Base-by-base conservation (phyloP, 352 stramenopile species). In the Pythium diclinum region DNA sequence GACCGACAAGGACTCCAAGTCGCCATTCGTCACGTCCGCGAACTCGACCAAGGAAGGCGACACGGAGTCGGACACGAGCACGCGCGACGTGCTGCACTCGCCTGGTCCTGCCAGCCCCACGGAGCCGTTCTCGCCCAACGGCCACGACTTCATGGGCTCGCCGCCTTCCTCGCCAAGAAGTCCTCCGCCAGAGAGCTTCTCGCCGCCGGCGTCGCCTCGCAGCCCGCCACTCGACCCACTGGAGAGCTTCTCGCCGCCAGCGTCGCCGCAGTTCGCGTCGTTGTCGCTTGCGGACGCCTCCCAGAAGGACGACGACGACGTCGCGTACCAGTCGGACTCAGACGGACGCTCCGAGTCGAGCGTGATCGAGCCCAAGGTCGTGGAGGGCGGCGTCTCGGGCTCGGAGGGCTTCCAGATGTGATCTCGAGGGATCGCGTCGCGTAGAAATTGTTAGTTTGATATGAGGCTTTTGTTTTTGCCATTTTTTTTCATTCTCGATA, bases 1-100 rank as follows among this genome's bases (percentile, higher is more conserved):
- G 7, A 95, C 87, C 0, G 87, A 92, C 70, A 92, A 92, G 66
- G 85, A 93, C 54, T 85, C 83, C 61, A 93, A 92, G 69, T 95
- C 87, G 25, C 87, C 87, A 3, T 95, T 93, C 58, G 59, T 63
- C 9, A 55, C 62, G 44, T 69, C 62, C 33, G 83, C 83, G 56
- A 72, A 76, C 19, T 66, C 75, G 33, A 55, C 51, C 5, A 81
- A 81, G 55, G 84, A 90, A 59, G 75, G 76, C 21, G 81, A 87
- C 65, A 91, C 81, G 6, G 83, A 90, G 64, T 87, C 80, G 42
- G 77, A 89, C 54, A 76, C 75, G 44, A 84, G 62, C 48, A 71
- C 61, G 49, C 72, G 75, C 46, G 74, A 83, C 34, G 60, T 64
- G 14, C 70, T 88, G 38, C 57, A 69, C 56, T 87, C 78, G 14